Evolutionary conservation across 148 eudicot species (phyloP).

Genomic region (Agrostemma githago): DNA sequence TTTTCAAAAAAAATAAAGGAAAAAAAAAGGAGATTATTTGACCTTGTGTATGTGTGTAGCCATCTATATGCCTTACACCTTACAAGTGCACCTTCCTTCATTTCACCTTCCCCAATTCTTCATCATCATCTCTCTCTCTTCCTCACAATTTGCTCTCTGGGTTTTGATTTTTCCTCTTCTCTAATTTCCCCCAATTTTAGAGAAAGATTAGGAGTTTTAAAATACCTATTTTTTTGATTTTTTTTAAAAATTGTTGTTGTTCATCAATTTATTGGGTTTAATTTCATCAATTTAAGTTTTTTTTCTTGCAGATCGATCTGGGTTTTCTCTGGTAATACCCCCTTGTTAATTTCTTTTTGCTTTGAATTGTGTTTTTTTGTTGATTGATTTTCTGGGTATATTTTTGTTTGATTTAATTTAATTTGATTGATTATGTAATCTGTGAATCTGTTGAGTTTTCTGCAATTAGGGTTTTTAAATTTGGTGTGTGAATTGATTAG

Average conservation of each 20-base stretch:
- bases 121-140: conserved; percentile 26
- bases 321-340: conserved; percentile 20
- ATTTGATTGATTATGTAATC: neutral
- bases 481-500: neutral
- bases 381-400: conserved; percentile 3
- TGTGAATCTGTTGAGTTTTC: neutral
- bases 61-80: conserved; percentile 24
- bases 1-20: neutral
- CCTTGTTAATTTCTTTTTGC: conserved; percentile 11
- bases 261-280: neutral
- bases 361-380: conserved; percentile 16
- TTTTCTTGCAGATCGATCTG: conserved; percentile 32
- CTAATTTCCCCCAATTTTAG: conserved; percentile 1
- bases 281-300: neutral
- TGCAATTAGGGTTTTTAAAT: conserved; percentile 1
- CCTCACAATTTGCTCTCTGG: conserved; percentile 19
- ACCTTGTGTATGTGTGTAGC: neutral
- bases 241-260: neutral
- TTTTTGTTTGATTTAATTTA: neutral
- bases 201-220: neutral
- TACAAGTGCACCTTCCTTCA: neutral
- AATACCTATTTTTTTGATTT: neutral
- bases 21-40: neutral
- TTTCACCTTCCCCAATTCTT: conserved; percentile 21
- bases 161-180: conserved; percentile 21